Conservation (phyloP, 2,329 filamentous ascomycete genomes). For the Gnomoniopsis smithogilvyi region DNA sequence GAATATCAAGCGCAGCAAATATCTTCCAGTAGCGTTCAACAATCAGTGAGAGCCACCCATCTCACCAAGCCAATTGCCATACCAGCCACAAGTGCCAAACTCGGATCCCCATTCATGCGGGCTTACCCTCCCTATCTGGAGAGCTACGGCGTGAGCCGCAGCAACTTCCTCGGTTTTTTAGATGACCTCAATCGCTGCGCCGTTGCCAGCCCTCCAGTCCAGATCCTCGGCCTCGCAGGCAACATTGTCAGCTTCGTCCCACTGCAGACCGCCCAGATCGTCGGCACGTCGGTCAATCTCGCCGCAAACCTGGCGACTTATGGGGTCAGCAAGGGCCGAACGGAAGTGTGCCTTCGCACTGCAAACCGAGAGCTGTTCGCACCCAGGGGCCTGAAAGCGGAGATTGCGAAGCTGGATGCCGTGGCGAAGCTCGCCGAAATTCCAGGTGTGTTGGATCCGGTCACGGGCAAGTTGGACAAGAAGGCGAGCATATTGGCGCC, state of each 20-base stretch:
- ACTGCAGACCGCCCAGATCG: constrained; percentile 19
- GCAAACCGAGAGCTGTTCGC: constrained; percentile 18
- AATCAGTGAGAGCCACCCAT: not conserved
- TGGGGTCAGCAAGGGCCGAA: constrained; percentile 19
- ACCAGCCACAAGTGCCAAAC: constrained; percentile 17
- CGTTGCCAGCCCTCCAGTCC: constrained; percentile 20
- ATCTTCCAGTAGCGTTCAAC: not conserved
- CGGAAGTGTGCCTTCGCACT: constrained; percentile 17
- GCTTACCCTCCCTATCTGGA: constrained; percentile 19
- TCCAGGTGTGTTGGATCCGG: constrained; percentile 16
- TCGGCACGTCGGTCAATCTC: not conserved
- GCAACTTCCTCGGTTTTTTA: constrained; percentile 19
- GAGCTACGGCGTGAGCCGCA: constrained; percentile 13
- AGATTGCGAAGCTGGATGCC: constrained; percentile 20
- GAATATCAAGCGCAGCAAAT: not conserved
- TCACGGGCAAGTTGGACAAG: constrained; percentile 16
- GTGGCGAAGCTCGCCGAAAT: constrained; percentile 19
- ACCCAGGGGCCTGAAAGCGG: constrained; percentile 14
- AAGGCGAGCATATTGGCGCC: constrained; percentile 14
- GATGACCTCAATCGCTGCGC: constrained; percentile 20
- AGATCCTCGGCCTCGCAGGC: constrained; percentile 18
- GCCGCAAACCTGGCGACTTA: constrained; percentile 9
- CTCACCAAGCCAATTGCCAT: constrained; percentile 19
- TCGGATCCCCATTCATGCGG: constrained; percentile 21
- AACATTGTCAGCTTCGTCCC: constrained; percentile 20